Percentiles rank a stretch among this genome's conserved stretches.
Evolutionary conservation across 352 stramenopile genomes (phyloP).

Genomic region (Phytophthora foliorum): DNA sequence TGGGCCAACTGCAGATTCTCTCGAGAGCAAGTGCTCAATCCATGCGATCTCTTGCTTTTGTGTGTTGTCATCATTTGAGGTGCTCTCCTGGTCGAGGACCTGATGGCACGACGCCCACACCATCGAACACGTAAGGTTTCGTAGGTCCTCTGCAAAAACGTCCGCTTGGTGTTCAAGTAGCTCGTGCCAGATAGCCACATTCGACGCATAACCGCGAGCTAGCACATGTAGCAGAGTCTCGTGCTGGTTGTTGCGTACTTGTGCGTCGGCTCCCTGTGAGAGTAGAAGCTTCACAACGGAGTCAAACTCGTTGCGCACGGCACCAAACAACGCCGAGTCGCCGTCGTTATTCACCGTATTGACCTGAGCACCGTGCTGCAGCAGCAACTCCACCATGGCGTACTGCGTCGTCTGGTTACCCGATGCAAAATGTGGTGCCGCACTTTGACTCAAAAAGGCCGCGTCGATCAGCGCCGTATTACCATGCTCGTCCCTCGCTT

Average conservation of each 20-base stretch:
- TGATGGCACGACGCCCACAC: slow-evolving; percentile 23
- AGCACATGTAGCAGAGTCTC: slow-evolving; percentile 39
- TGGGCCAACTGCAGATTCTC: slow-evolving; percentile 9
- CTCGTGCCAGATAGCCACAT: slow-evolving; percentile 33
- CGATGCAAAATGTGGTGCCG: slow-evolving; percentile 40
- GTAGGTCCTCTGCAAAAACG: slow-evolving; percentile 25
- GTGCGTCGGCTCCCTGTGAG: slow-evolving; percentile 24
- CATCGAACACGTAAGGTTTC: slow-evolving; percentile 28
- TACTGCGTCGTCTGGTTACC: slow-evolving; percentile 43
- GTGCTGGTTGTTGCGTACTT: slow-evolving; percentile 20
- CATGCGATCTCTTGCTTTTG: slow-evolving; percentile 6
- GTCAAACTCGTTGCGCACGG: slow-evolving; percentile 30
- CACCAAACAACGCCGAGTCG: slow-evolving; percentile 44
- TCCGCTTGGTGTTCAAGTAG: slow-evolving; percentile 31
- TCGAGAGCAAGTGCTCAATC: slow-evolving; percentile 15
- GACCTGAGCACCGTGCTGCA: slow-evolving; percentile 38
- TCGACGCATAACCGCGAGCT: slow-evolving; percentile 37
- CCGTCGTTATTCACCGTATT: slow-evolving; percentile 37
- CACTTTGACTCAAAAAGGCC: slow-evolving; percentile 43
- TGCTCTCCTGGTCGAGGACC: background rate
- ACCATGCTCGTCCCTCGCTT: slow-evolving; percentile 35
- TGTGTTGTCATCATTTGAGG: background rate
- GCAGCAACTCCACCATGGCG: slow-evolving; percentile 35
- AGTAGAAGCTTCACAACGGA: slow-evolving; percentile 34
- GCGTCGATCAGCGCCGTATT: slow-evolving; percentile 53